Percentiles rank a stretch among this genome's conserved stretches.
These are phyloP conservation scores for Phlyctochytrium bullatum DNA, from an alignment of 192 early-diverging fungal genomes.

Conservation along the genomic window DNA sequence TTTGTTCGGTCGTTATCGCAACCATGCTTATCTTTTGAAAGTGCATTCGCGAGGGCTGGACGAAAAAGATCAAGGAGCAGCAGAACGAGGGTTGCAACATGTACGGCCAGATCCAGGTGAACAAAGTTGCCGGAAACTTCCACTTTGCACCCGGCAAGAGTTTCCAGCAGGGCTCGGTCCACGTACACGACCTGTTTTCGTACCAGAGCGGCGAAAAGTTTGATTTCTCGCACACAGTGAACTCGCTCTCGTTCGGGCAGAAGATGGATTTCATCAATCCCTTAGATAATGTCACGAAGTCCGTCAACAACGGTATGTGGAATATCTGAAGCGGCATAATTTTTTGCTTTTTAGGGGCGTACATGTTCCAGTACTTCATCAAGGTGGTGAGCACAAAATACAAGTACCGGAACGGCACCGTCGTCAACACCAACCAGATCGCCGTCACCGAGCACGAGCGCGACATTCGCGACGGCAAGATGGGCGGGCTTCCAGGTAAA, in stretches of 20 bases:
- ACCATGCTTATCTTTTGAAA: constrained; percentile 19
- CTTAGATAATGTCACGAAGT: constrained; percentile 61
- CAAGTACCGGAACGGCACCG: constrained; percentile 62
- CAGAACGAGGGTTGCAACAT: constrained; percentile 88
- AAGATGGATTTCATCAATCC: constrained; percentile 58
- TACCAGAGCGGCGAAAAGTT: constrained; percentile 57
- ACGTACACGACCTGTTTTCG: constrained; percentile 73
- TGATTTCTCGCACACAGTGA: constrained; percentile 80
- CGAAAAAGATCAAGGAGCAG: constrained; percentile 70
- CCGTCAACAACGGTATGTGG: constrained; percentile 45
- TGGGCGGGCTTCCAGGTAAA: constrained; percentile 34
- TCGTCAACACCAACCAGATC: constrained; percentile 89
- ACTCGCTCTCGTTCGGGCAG: constrained; percentile 78
- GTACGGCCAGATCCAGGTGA: constrained; percentile 74
- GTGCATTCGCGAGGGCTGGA: constrained; percentile 84
- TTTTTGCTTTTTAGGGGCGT: constrained; percentile 40
- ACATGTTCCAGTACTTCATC: constrained; percentile 87
- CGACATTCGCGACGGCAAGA: constrained; percentile 34
- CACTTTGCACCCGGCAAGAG: constrained; percentile 88
- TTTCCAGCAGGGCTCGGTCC: constrained; percentile 68
- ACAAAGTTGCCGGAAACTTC: constrained; percentile 91
- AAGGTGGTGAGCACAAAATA: constrained; percentile 91
- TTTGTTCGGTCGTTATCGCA: constrained; percentile 9
- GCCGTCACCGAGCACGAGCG: constrained; percentile 87
- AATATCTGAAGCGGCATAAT: not conserved